Percentiles rank a stretch among this genome's conserved stretches.
Evolutionary conservation across 2,329 filamentous ascomycete species (phyloP).

Genomic region (Nemania sp.): DNA sequence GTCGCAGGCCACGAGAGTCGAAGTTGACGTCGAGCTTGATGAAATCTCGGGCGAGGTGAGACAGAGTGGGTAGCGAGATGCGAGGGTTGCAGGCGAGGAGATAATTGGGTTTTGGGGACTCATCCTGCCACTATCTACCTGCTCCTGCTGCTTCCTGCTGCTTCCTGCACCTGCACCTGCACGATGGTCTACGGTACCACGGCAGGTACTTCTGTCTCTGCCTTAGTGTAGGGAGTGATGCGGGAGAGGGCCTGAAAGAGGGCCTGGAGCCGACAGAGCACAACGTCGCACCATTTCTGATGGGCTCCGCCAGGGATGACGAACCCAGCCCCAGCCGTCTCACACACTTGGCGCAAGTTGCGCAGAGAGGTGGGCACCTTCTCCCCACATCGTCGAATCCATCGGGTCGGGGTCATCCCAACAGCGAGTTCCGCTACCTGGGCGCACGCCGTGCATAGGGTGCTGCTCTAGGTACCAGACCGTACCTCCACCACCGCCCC

Average conservation of each 20-base stretch:
- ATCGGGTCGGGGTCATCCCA: conserved; percentile 3
- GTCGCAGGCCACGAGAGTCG: conserved; percentile 8
- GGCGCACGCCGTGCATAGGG: not conserved
- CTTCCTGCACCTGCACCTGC: not conserved
- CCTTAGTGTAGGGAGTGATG: too few species aligned
- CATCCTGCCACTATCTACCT: conserved; percentile 9
- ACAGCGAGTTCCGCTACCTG: conserved; percentile 9
- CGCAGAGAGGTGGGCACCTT: not conserved
- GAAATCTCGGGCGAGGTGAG: conserved; percentile 21
- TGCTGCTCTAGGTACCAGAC: not conserved
- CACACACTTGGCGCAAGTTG: not conserved
- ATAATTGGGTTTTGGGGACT: conserved; percentile 22
- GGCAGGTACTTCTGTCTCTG: too few species aligned
- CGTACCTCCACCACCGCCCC: not conserved
- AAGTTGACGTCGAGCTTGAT: conserved; percentile 16
- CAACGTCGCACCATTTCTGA: conserved; percentile 19
- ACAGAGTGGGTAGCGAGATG: conserved; percentile 26
- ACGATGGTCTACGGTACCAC: conserved; percentile 8
- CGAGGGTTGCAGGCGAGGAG: conserved; percentile 22
- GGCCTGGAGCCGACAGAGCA: conserved; percentile 24
- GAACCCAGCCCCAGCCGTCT: conserved; percentile 14
- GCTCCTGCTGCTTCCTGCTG: not conserved
- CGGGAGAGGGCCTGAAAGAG: conserved; percentile 24
- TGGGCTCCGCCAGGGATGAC: conserved; percentile 8
- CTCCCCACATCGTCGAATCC: conserved; percentile 20